Conservation (phyloP, 805 yeast species). For the Spathaspora passalidarum region DNA sequence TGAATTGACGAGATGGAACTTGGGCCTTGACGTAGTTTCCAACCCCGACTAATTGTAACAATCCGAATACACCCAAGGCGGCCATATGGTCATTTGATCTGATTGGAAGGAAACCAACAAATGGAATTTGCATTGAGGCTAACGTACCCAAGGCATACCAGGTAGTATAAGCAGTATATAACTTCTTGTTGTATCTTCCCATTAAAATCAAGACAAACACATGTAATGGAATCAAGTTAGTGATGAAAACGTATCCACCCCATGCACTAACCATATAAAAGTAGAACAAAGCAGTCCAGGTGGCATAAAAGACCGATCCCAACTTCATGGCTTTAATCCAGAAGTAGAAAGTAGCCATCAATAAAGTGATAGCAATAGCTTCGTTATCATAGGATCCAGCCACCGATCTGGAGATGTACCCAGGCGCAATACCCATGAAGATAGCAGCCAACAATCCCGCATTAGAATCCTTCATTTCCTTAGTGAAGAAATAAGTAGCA, state of each 20-base stretch:
- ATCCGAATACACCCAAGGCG: conserved; percentile 94
- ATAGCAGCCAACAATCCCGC: conserved; percentile 92
- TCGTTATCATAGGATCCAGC: conserved; percentile 99
- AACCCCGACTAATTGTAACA: conserved; percentile 84
- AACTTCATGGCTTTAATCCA: conserved; percentile 94
- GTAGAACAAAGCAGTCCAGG: conserved; percentile 81
- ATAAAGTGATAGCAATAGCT: conserved; percentile 93
- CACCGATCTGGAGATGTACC: conserved; percentile 95
- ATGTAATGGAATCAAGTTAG: conserved; percentile 94
- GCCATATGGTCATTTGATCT: conserved; percentile 98
- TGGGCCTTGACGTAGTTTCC: conserved; percentile 77
- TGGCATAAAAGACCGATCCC: conserved; percentile 83
- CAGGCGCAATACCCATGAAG: conserved; percentile 97
- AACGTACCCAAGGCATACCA: conserved; percentile 98
- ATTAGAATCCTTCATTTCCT: conserved; percentile 83
- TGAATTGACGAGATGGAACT: conserved; percentile 72
- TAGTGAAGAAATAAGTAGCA: conserved; percentile 82
- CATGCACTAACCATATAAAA: conserved; percentile 99
- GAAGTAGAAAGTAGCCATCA: conserved; percentile 91
- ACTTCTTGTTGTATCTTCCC: conserved; percentile 86
- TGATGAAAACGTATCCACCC: conserved; percentile 99
- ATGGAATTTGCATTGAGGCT: conserved; percentile 99
- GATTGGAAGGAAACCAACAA: conserved; percentile 95
- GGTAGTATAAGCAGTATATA: conserved; percentile 89
- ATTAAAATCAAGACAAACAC: conserved; percentile 84